Evolutionary conservation across 208 protist genomes (phyloP), one percentile per base, ranked within the genome.

Genomic region (Leptomonas pyrrhocoris): DNA sequence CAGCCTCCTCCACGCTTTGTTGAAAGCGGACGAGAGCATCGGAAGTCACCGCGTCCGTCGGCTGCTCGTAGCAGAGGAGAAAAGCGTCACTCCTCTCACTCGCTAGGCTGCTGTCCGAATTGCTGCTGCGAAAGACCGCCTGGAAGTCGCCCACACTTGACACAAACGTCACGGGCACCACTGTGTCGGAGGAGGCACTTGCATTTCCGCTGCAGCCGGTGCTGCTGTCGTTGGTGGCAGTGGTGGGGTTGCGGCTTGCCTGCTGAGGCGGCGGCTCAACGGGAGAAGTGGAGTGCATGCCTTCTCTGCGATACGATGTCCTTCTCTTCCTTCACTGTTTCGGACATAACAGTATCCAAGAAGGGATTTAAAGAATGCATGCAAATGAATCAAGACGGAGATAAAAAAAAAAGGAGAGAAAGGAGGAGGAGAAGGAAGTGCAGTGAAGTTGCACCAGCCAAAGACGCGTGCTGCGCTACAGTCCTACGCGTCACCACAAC

Each of bases 1-100:
- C 74, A 0, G 78, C 72, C 16, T 62, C 30, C n/a, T 67, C 51
- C 28, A 92, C 80, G 40, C 66, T 30, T 2, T 59, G 12, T 31
- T 86, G 60, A 25, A 96, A 81, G 0, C 19, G 18, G n/a, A 23
- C 8, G 30, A 93, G 74, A 15, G 55, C 63, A 12, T 74, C 71
- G 12, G 63, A 6, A 1, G 77, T 85, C 21, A 96, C 77, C 5
- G 23, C 57, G 54, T 93, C 90, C 40, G 46, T 53, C 7, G 79
- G 62, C 4, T 68, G 46, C 53, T 96, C 90, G 67, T 93, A 92
- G 73, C 86, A 96, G 12, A 96, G 53, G 38, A 96, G 49, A 34
- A 96, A 77, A 1, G 75, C 62, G 48, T 84, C 84, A 6, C 49
- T 42, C 27, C 11, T 7, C 5, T 45, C 34, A 21, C 34, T 28